A percentile compares a stretch with the other conserved stretches of the same genome.
These are phyloP conservation scores for Camelina sativa DNA, from an alignment of 345 rosid species.

Conservation along the genomic window DNA sequence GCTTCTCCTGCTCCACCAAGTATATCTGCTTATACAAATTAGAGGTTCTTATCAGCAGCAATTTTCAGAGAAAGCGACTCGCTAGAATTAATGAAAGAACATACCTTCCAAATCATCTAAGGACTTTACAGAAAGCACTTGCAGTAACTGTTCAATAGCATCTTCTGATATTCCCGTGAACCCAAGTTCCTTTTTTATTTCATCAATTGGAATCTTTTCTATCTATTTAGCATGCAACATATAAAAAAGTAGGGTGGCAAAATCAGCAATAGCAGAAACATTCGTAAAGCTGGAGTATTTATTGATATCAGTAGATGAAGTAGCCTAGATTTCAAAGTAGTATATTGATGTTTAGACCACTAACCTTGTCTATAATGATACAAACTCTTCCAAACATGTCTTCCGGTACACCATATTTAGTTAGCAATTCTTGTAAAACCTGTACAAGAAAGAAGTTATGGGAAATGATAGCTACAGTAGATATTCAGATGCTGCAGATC, in stretches of 20 bases:
- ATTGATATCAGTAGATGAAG: not conserved
- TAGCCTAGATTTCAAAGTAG: conserved; percentile 11
- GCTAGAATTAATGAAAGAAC: not conserved
- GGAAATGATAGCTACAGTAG: conserved; percentile 3
- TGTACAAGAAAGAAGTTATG: conserved; percentile 40
- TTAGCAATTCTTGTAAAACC: conserved; percentile 89
- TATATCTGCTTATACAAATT: conserved; percentile 52
- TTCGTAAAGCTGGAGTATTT: not conserved
- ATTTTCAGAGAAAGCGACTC: conserved; percentile 1
- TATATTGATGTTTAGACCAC: conserved; percentile 35
- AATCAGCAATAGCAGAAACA: conserved; percentile 6
- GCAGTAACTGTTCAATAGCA: conserved; percentile 70
- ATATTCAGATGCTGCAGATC: conserved; percentile 6
- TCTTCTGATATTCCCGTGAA: conserved; percentile 68
- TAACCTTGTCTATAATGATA: conserved; percentile 90
- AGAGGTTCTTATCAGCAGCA: not conserved
- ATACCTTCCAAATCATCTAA: conserved; percentile 82
- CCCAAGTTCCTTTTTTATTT: conserved; percentile 72
- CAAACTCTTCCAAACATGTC: conserved; percentile 79
- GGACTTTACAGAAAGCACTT: conserved; percentile 78
- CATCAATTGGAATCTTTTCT: conserved; percentile 77
- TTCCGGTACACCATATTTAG: conserved; percentile 71
- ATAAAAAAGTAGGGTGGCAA: conserved; percentile 3
- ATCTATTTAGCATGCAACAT: conserved; percentile 51
- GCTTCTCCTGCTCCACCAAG: conserved; percentile 90